Conservation (phyloP, 2,329 filamentous ascomycete species). For the Verticillium nubilum region DNA sequence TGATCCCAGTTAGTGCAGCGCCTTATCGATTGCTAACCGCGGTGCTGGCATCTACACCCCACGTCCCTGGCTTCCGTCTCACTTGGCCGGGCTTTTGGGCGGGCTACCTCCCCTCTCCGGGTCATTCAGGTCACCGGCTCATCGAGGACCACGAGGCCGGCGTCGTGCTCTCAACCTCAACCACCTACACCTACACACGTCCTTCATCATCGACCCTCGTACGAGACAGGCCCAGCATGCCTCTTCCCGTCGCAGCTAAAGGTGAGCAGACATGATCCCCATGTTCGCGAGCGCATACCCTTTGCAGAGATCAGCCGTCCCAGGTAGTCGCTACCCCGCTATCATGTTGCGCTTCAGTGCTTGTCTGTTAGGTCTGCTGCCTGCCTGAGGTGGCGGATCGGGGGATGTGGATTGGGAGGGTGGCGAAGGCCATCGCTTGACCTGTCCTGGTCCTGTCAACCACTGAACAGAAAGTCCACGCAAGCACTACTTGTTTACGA, state of each 20-base stretch:
- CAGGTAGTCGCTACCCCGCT: neutral
- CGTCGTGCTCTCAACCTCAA: neutral
- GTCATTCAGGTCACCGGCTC: neutral
- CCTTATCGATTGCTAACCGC: neutral
- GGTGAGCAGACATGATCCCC: constrained; percentile 4
- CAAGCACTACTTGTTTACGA: constrained; percentile 1
- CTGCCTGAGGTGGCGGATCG: neutral
- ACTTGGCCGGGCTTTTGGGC: too few relatives aligned
- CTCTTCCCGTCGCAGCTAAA: constrained; percentile 10
- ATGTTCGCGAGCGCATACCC: neutral
- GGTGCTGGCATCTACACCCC: neutral
- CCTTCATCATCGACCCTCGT: neutral
- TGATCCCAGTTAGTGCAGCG: neutral
- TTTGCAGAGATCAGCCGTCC: neutral
- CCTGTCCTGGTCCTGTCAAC: neutral
- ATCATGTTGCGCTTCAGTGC: neutral
- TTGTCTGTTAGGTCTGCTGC: neutral
- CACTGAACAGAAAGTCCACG: neutral
- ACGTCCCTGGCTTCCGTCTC: neutral
- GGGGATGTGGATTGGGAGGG: neutral
- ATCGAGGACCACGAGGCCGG: neutral
- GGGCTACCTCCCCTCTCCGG: neutral
- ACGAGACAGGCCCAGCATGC: constrained; percentile 6
- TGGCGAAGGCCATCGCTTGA: neutral
- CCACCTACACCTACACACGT: neutral